phyloP scores from a whole-genome alignment of 345 rosid genomes.

The Luvunga scandens region DNA sequence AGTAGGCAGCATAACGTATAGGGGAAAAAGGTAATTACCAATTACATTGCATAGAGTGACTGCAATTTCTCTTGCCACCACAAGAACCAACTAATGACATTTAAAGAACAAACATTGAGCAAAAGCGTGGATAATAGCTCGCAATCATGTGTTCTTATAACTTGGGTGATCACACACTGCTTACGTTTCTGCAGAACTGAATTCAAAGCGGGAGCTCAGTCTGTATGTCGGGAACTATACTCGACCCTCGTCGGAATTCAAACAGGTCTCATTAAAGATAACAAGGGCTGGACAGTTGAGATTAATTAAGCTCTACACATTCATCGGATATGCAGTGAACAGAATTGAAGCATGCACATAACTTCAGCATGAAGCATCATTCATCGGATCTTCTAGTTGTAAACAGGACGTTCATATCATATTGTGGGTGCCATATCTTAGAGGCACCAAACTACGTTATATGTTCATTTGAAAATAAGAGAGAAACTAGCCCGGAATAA shows the following conservation, averaged over 20 bases:
- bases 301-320: not conserved
- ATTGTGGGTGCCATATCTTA: too few species aligned
- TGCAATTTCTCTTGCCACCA: not conserved
- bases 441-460: too few species aligned
- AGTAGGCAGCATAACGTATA: slow-evolving; percentile 13
- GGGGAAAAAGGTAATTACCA: not conserved
- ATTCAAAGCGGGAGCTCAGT: slow-evolving; percentile 1
- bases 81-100: not conserved
- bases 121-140: not conserved
- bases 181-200: slow-evolving; percentile 18
- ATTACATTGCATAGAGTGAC: not conserved
- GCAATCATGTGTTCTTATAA: too few species aligned
- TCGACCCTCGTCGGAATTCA: slow-evolving; percentile 27
- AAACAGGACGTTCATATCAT: not conserved
- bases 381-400: not conserved
- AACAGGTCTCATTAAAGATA: slow-evolving; percentile 21
- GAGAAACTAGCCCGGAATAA: too few species aligned
- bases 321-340: not conserved
- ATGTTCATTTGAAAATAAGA: too few species aligned
- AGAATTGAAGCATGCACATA: not conserved
- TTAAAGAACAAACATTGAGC: not conserved
- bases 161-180: not conserved
- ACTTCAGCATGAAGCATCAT: not conserved
- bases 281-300: slow-evolving; percentile 30
- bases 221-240: slow-evolving; percentile 12